phyloP scores from a whole-genome alignment of 2,329 filamentous ascomycete genomes.

The Diaporthe citri region DNA sequence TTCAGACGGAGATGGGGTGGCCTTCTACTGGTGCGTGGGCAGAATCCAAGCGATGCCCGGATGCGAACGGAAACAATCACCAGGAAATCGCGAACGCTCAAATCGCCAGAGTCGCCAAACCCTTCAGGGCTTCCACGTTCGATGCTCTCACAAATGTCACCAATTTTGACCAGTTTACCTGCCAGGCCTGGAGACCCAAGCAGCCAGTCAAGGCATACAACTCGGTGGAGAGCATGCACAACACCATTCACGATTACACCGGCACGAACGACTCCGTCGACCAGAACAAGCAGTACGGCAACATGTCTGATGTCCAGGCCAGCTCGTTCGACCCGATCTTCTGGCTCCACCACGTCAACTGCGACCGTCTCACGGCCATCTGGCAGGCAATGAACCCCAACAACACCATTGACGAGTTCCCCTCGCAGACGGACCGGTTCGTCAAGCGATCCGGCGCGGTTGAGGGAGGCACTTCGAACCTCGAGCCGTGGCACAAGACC shows the following conservation, averaged over 20 bases:
- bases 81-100: constrained; percentile 15
- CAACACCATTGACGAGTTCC: constrained; percentile 3
- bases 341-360: constrained; percentile 33
- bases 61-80: constrained; percentile 16
- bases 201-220: constrained; percentile 7
- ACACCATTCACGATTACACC: constrained; percentile 26
- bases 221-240: constrained; percentile 26
- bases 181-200: constrained; percentile 17
- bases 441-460: neutral
- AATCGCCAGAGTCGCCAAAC: neutral
- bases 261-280: constrained; percentile 3
- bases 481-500: constrained; percentile 31
- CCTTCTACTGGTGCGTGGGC: neutral
- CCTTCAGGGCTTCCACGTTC: constrained; percentile 13
- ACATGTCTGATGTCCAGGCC: constrained; percentile 25
- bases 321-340: constrained; percentile 31
- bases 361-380: constrained; percentile 28
- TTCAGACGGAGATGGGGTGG: constrained; percentile 3
- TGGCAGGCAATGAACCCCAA: constrained; percentile 32
- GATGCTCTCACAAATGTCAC: constrained; percentile 7
- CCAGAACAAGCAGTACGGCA: neutral
- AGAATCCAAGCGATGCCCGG: constrained; percentile 27
- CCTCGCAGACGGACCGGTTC: neutral
- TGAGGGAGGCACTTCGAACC: constrained; percentile 7
- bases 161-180: constrained; percentile 30